phyloP scores from a whole-genome alignment of 2,329 filamentous ascomycete species.

The Paradendryphiella salina region DNA sequence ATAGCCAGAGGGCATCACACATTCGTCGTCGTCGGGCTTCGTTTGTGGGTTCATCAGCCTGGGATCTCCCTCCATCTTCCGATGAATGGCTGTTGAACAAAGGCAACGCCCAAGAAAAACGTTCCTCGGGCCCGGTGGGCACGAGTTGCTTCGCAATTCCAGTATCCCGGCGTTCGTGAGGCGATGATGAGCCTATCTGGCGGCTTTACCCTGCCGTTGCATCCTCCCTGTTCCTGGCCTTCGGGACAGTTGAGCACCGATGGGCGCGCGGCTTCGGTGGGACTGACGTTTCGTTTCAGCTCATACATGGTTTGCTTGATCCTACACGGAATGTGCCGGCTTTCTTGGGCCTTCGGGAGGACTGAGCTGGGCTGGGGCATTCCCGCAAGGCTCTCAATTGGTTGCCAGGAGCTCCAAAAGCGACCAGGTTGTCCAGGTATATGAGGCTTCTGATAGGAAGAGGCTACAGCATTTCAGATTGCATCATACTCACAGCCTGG shows the following conservation, averaged over 20 bases:
- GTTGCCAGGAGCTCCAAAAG: constrained; percentile 29
- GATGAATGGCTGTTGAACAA: constrained; percentile 42
- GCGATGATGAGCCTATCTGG: constrained; percentile 41
- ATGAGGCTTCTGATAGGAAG: constrained; percentile 18
- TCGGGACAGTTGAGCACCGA: constrained; percentile 25
- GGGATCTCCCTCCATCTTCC: constrained; percentile 23
- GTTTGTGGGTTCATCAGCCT: constrained; percentile 39
- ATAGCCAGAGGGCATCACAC: constrained; percentile 24
- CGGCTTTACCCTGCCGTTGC: constrained; percentile 32
- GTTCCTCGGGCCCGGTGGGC: constrained; percentile 8
- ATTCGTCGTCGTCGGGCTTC: constrained; percentile 29
- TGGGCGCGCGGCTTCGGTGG: constrained; percentile 31
- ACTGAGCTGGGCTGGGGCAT: constrained; percentile 32
- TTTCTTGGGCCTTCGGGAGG: constrained; percentile 16
- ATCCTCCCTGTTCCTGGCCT: constrained; percentile 27
- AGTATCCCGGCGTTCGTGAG: constrained; percentile 10
- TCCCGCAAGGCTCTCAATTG: constrained; percentile 31
- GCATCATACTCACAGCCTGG: constrained; percentile 6
- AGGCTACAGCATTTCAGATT: constrained; percentile 28
- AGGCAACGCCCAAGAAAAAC: constrained; percentile 43
- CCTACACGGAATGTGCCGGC: not conserved
- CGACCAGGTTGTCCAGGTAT: constrained; percentile 23
- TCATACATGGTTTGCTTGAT: constrained; percentile 29
- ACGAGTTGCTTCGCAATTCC: constrained; percentile 20
- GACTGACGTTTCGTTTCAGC: constrained; percentile 43